These are phyloP conservation scores for Solanum clarkiae DNA, from an alignment of 257 asterid species.

Conservation along the genomic window DNA sequence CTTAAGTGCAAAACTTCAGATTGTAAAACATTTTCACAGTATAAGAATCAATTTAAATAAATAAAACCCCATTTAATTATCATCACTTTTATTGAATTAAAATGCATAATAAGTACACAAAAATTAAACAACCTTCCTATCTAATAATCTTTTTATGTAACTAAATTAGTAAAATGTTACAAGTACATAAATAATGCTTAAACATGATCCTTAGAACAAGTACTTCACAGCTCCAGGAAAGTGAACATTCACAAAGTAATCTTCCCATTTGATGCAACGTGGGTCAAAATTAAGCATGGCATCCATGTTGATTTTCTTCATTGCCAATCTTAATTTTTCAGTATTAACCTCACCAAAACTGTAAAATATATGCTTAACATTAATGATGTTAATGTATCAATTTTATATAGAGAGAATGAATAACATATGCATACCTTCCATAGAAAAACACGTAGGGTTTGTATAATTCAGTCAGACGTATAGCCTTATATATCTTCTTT, in stretches of 20 bases:
- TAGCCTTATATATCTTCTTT: slow-evolving; percentile 12
- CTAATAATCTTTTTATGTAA: no score
- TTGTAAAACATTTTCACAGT: no score
- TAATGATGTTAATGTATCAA: not conserved
- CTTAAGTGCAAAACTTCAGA: no score
- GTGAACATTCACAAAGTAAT: slow-evolving; percentile 41
- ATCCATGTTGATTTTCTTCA: slow-evolving; percentile 2
- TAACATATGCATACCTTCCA: slow-evolving; percentile 30
- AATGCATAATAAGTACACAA: not conserved
- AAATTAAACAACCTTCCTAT: no score
- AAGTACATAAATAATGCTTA: not conserved
- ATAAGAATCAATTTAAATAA: no score
- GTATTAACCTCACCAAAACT: slow-evolving; percentile 56
- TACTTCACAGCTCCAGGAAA: slow-evolving; percentile 36
- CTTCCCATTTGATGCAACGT: slow-evolving; percentile 37
- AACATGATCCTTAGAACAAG: slow-evolving; percentile 9
- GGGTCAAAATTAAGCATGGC: slow-evolving; percentile 35
- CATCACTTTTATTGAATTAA: not conserved
- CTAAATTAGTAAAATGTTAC: no score
- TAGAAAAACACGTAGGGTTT: slow-evolving; percentile 34
- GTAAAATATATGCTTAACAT: not conserved
- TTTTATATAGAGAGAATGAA: not conserved
- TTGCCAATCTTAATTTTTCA: slow-evolving; percentile 21
- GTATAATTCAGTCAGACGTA: slow-evolving; percentile 30
- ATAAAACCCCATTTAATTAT: not conserved